Conservation (phyloP, 129 eudicot genomes). For the Scalesia atractyloides region DNA sequence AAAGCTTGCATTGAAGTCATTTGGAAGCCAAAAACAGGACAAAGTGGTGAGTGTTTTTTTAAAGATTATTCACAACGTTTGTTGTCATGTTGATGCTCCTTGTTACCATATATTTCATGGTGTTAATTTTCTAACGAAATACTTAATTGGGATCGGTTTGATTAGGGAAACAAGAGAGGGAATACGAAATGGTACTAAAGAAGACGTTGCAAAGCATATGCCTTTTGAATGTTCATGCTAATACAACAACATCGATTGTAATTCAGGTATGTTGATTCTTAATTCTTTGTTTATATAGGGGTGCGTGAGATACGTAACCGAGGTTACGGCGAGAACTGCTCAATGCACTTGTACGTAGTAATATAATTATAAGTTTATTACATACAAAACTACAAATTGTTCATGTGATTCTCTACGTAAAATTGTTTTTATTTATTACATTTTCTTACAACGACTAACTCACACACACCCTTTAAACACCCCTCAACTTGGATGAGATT, state of each 20-base stretch:
- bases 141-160: background rate
- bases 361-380: no score
- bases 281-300: background rate
- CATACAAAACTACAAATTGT: no score
- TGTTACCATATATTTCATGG: background rate
- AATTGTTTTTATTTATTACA: no score
- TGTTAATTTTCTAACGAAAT: background rate
- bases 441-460: no score
- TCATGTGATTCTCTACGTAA: no score
- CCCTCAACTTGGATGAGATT: no score
- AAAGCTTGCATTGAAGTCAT: conserved; percentile 84
- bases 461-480: no score
- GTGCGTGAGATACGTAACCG: background rate
- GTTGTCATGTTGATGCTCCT: background rate
- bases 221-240: conserved; percentile 72
- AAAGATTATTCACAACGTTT: background rate
- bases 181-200: conserved; percentile 89
- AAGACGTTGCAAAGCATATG: conserved; percentile 87
- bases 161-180: conserved; percentile 83
- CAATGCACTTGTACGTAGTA: no score
- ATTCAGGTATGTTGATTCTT: conserved; percentile 55
- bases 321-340: background rate
- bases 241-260: conserved; percentile 84
- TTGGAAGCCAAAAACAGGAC: conserved; percentile 95
- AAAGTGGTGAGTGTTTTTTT: conserved; percentile 53